phyloP scores from a whole-genome alignment of 495 filamentous ascomycete genomes.

The Extremus antarcticus region DNA sequence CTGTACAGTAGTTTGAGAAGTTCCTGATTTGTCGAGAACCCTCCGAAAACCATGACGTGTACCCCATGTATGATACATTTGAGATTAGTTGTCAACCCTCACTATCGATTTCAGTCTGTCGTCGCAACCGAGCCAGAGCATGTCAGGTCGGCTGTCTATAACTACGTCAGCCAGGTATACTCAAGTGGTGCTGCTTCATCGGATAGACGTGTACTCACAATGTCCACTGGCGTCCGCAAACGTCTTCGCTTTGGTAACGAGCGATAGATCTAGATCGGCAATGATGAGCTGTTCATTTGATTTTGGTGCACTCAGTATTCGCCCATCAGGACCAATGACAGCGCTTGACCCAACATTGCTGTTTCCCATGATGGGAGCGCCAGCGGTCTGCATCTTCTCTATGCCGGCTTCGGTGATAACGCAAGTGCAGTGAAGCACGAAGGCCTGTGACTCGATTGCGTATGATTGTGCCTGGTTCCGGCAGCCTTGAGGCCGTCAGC shows the following conservation, averaged over 20 bases:
- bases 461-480: conserved; percentile 37
- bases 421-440: conserved; percentile 40
- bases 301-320: conserved; percentile 15
- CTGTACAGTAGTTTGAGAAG: too few relatives aligned
- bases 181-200: too few relatives aligned
- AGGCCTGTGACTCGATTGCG: conserved; percentile 42
- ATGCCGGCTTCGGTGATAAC: conserved; percentile 37
- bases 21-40: too few relatives aligned
- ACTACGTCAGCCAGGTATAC: not conserved
- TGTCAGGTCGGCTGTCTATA: conserved; percentile 11
- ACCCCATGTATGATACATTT: too few relatives aligned
- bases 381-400: conserved; percentile 30
- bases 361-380: conserved; percentile 26
- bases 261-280: conserved; percentile 10
- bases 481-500: conserved; percentile 22
- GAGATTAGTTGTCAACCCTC: not conserved
- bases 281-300: conserved; percentile 9
- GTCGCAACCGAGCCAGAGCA: conserved; percentile 16
- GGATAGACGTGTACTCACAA: not conserved
- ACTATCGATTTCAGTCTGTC: not conserved
- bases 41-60: too few relatives aligned
- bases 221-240: conserved; percentile 14
- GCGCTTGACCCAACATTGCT: conserved; percentile 41
- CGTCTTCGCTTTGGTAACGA: conserved; percentile 9
- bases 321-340: conserved; percentile 45